Conservation (phyloP, 345 rosid genomes). For the Citropsis articulata region DNA sequence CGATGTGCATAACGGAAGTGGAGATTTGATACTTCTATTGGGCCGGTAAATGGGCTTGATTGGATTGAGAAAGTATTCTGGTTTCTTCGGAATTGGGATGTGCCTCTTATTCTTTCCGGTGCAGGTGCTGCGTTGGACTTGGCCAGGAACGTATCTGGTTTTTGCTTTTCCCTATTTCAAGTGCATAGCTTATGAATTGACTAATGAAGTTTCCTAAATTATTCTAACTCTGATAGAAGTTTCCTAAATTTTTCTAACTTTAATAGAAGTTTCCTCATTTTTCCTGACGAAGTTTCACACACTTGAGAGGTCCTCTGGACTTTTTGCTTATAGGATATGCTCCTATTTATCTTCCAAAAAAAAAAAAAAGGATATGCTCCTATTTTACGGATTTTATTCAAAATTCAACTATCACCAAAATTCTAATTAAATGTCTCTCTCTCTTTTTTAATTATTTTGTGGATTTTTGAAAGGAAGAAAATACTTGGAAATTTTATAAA, state of each 20-base stretch:
- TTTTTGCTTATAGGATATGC: not conserved
- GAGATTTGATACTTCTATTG: not conserved
- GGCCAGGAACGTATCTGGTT: not conserved
- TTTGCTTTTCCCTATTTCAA: not conserved
- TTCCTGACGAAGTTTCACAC: not conserved
- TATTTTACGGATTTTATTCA: no score
- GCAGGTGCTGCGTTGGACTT: no score
- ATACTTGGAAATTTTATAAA: no score
- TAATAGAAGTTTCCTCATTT: not conserved
- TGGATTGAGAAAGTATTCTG: not conserved
- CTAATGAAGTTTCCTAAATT: not conserved
- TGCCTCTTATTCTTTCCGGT: not conserved
- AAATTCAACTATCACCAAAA: no score
- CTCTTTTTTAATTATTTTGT: no score
- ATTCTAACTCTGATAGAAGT: no score
- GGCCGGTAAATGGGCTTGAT: not conserved
- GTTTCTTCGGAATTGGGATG: not conserved
- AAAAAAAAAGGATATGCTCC: no score
- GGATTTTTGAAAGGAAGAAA: no score
- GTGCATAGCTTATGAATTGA: not conserved
- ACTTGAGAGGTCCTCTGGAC: not conserved
- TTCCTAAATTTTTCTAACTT: no score
- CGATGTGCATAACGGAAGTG: not conserved
- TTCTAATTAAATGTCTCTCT: no score
- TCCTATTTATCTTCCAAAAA: no score